Evolutionary conservation across 805 yeast genomes (phyloP).

Genomic region (Saccharomycopsis fermentans): DNA sequence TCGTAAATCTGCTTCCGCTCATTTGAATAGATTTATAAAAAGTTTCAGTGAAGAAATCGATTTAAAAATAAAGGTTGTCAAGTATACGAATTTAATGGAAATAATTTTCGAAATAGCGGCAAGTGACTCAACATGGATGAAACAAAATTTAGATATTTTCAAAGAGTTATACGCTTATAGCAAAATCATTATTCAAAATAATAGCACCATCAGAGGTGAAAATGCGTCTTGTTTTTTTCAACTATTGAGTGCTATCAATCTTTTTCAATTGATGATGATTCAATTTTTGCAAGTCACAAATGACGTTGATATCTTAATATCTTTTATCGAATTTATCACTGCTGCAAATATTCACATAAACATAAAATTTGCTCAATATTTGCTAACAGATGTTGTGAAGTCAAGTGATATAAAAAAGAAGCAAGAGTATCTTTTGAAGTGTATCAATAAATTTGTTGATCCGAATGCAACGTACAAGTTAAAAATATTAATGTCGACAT

Average conservation of each 20-base stretch:
- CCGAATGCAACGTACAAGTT: conserved; percentile 37
- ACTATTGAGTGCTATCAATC: conserved; percentile 56
- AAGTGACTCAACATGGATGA: conserved; percentile 50
- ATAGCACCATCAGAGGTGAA: conserved; percentile 34
- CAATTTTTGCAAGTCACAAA: conserved; percentile 26
- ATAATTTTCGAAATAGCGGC: conserved; percentile 45
- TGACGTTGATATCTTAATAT: conserved; percentile 30
- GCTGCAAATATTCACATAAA: conserved; percentile 32
- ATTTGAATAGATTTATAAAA: conserved; percentile 39
- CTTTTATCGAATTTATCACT: conserved; percentile 34
- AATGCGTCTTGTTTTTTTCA: conserved; percentile 55
- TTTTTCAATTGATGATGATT: conserved; percentile 44
- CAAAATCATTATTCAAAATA: conserved; percentile 34
- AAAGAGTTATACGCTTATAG: conserved; percentile 34
- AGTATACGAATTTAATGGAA: conserved; percentile 67
- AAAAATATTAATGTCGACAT: conserved; percentile 49
- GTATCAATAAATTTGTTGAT: conserved; percentile 41
- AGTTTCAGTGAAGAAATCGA: conserved; percentile 39
- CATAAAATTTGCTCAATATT: conserved; percentile 41
- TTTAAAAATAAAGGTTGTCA: conserved; percentile 45
- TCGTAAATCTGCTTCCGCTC: conserved; percentile 44
- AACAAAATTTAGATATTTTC: conserved; percentile 36
- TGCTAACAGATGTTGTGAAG: conserved; percentile 47
- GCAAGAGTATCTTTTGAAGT: conserved; percentile 39
- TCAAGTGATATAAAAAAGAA: conserved; percentile 38